These are phyloP conservation scores for Taiozyma sp. DNA, from an alignment of 1,139 yeast species.

Conservation along the genomic window DNA sequence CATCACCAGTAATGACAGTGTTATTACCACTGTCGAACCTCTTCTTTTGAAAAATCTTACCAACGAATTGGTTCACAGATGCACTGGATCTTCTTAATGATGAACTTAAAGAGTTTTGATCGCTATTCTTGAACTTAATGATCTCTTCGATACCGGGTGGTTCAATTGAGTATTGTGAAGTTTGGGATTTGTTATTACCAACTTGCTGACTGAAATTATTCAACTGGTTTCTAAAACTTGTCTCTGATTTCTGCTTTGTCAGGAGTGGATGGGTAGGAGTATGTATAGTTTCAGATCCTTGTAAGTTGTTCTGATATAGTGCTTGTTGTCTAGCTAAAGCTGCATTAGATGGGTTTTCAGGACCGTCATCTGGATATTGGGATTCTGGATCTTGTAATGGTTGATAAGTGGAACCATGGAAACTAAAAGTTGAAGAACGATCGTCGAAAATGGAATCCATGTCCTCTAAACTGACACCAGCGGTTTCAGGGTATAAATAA, in stretches of 20 bases:
- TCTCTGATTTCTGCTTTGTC: constrained; percentile 18
- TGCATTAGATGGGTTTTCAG: constrained; percentile 22
- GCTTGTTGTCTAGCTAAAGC: constrained; percentile 30
- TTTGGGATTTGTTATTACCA: constrained; percentile 12
- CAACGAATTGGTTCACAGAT: constrained; percentile 30
- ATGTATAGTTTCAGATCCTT: constrained; percentile 5
- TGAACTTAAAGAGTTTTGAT: constrained; percentile 29
- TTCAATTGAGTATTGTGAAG: constrained; percentile 22
- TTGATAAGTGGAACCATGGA: constrained; percentile 21
- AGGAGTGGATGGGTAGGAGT: constrained; percentile 10
- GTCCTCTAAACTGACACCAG: constrained; percentile 82
- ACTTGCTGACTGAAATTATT: constrained; percentile 16
- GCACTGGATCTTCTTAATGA: constrained; percentile 36
- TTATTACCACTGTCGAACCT: constrained; percentile 10
- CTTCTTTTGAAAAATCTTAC: constrained; percentile 20
- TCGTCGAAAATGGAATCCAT: constrained; percentile 83
- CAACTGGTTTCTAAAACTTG: constrained; percentile 17
- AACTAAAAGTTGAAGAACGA: constrained; percentile 34
- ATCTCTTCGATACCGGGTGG: constrained; percentile 39
- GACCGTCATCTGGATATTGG: constrained; percentile 6
- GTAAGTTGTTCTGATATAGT: neutral
- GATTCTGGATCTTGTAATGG: constrained; percentile 19
- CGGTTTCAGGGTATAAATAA: constrained; percentile 79
- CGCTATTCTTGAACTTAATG: constrained; percentile 25
- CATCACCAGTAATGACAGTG: constrained; percentile 9